Conservation (phyloP, 257 asterid species). For the Ilex aquifolium region DNA sequence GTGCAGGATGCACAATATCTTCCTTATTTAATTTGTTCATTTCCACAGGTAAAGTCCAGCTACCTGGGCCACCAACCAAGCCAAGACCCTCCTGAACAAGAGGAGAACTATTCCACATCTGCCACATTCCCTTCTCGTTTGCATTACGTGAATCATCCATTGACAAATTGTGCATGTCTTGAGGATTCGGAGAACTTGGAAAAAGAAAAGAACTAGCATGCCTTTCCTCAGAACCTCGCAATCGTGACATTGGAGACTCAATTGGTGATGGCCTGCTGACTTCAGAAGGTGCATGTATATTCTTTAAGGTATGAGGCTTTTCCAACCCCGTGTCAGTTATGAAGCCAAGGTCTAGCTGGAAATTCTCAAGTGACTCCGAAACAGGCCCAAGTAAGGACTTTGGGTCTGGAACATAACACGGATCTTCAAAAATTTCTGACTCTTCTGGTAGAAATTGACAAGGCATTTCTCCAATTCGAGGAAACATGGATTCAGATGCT, state of each 20-base stretch:
- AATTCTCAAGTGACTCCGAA: slow-evolving; percentile 88
- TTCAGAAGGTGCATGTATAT: slow-evolving; percentile 43
- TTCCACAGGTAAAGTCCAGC: slow-evolving; percentile 69
- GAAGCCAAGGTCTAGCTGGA: slow-evolving; percentile 75
- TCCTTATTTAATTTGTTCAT: slow-evolving; percentile 47
- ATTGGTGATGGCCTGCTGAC: slow-evolving; percentile 75
- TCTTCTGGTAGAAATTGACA: slow-evolving; percentile 70
- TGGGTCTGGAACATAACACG: slow-evolving; percentile 93
- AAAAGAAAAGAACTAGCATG: slow-evolving; percentile 34
- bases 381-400: slow-evolving; percentile 92
- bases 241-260: slow-evolving; percentile 80
- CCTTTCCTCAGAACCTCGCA: slow-evolving; percentile 68
- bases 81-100: slow-evolving; percentile 79
- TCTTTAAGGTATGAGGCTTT: slow-evolving; percentile 46
- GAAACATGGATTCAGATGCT: slow-evolving; percentile 46
- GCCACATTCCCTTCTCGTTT: slow-evolving; percentile 64
- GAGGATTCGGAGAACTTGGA: slow-evolving; percentile 36
- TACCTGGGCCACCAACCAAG: slow-evolving; percentile 58
- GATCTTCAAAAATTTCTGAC: slow-evolving; percentile 83
- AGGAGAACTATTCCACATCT: slow-evolving; percentile 92
- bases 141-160: slow-evolving; percentile 27
- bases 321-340: slow-evolving; percentile 44
- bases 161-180: slow-evolving; percentile 25
- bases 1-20: slow-evolving; percentile 47
- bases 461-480: slow-evolving; percentile 50